Percentiles rank a stretch among this genome's conserved stretches.
These are phyloP conservation scores for Penicillium simplicissimum DNA, from an alignment of 495 filamentous ascomycete species.

Conservation along the genomic window DNA sequence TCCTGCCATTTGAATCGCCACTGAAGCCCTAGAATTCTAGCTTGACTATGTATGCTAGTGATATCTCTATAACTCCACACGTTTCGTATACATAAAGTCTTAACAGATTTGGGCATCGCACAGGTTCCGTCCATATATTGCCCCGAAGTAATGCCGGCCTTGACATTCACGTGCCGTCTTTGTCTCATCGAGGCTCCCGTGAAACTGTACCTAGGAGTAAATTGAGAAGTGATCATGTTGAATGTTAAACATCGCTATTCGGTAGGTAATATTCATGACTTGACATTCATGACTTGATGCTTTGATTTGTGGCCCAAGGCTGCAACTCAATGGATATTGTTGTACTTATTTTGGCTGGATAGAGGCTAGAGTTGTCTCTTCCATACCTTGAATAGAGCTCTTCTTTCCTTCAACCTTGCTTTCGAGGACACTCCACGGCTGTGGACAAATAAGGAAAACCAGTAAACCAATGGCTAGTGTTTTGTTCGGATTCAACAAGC, in stretches of 20 bases:
- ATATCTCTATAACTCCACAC: neutral
- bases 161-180: neutral
- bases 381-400: neutral
- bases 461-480: neutral
- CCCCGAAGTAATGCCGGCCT: neutral
- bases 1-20: neutral
- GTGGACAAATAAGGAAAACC: neutral
- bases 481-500: neutral
- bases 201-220: neutral
- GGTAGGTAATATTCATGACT: neutral
- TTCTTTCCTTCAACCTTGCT: neutral
- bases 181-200: neutral
- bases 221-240: neutral
- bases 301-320: neutral
- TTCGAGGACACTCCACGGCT: neutral
- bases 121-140: neutral
- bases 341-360: neutral
- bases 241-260: neutral
- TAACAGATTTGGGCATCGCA: neutral
- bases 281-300: neutral
- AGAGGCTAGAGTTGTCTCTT: neutral
- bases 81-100: neutral
- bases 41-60: neutral
- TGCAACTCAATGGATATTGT: neutral
- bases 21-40: neutral